Conservation (phyloP, 2,329 filamentous ascomycete genomes). For the Alternaria novae-zelandiae region DNA sequence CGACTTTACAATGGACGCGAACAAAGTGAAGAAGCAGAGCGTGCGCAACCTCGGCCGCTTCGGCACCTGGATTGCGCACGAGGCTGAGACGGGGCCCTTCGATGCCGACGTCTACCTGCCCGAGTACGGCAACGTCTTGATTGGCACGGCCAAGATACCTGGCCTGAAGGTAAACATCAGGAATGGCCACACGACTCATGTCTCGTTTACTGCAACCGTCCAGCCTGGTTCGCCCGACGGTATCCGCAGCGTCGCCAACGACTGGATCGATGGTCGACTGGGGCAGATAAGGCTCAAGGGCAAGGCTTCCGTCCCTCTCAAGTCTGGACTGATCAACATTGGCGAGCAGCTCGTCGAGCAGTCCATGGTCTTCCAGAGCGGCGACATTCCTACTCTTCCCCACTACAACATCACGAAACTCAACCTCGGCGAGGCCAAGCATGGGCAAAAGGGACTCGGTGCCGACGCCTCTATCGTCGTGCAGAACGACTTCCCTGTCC, state of each 20-base stretch:
- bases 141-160: constrained; percentile 80
- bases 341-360: constrained; percentile 79
- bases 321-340: constrained; percentile 78
- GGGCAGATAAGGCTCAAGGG: constrained; percentile 74
- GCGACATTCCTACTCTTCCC: constrained; percentile 77
- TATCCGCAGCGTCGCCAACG: constrained; percentile 80
- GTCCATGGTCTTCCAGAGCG: constrained; percentile 76
- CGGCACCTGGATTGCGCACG: constrained; percentile 78
- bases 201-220: constrained; percentile 82
- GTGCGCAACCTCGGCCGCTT: constrained; percentile 78
- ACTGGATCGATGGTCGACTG: constrained; percentile 84
- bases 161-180: constrained; percentile 76
- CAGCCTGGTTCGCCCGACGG: constrained; percentile 77
- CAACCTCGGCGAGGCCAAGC: constrained; percentile 74
- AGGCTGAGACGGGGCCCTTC: constrained; percentile 76
- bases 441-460: constrained; percentile 69
- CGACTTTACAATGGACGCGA: constrained; percentile 80
- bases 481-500: constrained; percentile 78
- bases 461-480: constrained; percentile 78
- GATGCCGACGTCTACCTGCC: constrained; percentile 80
- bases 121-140: constrained; percentile 76
- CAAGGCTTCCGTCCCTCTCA: constrained; percentile 74
- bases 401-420: constrained; percentile 82
- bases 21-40: constrained; percentile 72
- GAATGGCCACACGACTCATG: constrained; percentile 75